Base-by-base conservation (phyloP, 1,139 yeast genomes). In the Geotrichum klebahnii region DNA sequence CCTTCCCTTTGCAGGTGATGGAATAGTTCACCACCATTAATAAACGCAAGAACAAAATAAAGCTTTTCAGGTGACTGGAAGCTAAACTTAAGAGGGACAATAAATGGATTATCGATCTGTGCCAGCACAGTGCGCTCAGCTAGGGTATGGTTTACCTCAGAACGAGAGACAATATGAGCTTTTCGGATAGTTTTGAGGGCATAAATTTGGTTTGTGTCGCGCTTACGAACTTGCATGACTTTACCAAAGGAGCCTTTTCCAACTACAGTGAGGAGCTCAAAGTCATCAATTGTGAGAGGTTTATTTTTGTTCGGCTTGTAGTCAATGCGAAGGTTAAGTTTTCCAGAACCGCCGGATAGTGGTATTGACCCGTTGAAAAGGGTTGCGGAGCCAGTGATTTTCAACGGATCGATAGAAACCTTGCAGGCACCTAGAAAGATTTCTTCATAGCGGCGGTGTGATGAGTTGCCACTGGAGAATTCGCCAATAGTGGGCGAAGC, bases 181-280 rank as follows among this genome's bases (percentile, higher is more conserved):
- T 92, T 92, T 59, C 97, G 78, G 57, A 92, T 81, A 0, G 97
- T 89, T 66, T 92, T 92, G 65, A 92, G 74, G 2, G 98, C 98
- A 67, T 92, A 92, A 34, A 92, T 83, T 65, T 90, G 95, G 57
- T 84, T 84, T 9, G 98, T 92, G 68, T 92, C 97, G 60, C 86
- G 86, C 70, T 92, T 92, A 53, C 89, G 82, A 41, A 92, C 98
- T 69, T 92, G 98, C 97, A 92, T 92, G 52, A 92, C 98, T 68
- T 94, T 92, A 50, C 98, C 98, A 68, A 92, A 94, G 1, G 97
- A 88, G 2, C 98, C 98, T 67, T 92, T 92, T 42, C 98, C 98
- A 52, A 92, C 88, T 19, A 92, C 98, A 68, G 92, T 92, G 60
- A 92, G 76, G 51, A 94, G 72, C 61, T 90, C 96, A 67, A 92